Percentiles rank a stretch among this genome's conserved stretches.
Conservation (phyloP, 768 basidiomycete species). For the Cystobasidium tubakii region DNA sequence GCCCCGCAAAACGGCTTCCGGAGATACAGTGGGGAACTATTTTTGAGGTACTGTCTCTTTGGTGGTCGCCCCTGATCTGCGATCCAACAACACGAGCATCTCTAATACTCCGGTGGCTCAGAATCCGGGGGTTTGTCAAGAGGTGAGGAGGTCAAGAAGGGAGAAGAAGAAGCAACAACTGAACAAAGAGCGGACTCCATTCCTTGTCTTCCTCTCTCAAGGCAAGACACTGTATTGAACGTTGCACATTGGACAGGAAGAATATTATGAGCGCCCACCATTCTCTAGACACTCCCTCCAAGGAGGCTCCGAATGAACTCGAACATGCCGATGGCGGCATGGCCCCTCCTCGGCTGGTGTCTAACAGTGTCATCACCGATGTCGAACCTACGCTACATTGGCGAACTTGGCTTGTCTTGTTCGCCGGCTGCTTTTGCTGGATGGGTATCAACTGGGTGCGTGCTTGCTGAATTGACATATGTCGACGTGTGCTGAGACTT, state of each 20-base stretch:
- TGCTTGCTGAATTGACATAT: background rate
- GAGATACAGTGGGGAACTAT: too few species aligned
- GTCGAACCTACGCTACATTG: constrained; percentile 23
- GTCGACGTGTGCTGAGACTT: background rate
- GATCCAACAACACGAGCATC: too few species aligned
- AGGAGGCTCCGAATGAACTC: background rate
- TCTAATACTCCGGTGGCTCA: too few species aligned
- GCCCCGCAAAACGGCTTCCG: too few species aligned
- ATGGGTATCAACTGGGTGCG: constrained; percentile 17
- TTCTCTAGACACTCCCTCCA: background rate
- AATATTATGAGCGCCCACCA: background rate
- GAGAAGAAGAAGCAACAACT: background rate
- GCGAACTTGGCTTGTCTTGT: constrained; percentile 15
- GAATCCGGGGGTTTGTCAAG: background rate
- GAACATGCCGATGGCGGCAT: background rate
- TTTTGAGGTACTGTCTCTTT: too few species aligned
- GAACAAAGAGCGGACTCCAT: background rate
- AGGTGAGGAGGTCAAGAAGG: background rate
- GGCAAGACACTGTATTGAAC: background rate
- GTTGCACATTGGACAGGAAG: background rate
- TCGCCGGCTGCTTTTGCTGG: constrained; percentile 15
- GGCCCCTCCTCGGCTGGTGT: background rate
- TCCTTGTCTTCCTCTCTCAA: background rate
- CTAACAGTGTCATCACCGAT: background rate
- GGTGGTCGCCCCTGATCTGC: too few species aligned